Evolutionary conservation across 352 stramenopile species (phyloP).

Genomic region (Phytopythium cucurbitacearum): DNA sequence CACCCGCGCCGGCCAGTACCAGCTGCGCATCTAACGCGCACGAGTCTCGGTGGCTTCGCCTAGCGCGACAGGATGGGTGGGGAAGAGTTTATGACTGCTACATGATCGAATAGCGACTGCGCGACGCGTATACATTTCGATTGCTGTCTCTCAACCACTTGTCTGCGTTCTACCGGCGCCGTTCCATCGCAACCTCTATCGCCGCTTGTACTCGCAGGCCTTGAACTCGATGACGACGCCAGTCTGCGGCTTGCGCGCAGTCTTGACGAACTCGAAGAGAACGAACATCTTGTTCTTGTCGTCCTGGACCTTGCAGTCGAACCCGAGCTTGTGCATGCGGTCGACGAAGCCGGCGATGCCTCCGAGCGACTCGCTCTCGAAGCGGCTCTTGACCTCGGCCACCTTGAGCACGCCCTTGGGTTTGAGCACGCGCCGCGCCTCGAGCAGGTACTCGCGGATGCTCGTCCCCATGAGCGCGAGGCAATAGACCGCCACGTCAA

Average conservation of each 20-base stretch:
- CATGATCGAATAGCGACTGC: too few species aligned
- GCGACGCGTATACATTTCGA: too few species aligned
- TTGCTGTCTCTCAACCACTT: too few species aligned
- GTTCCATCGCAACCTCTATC: too few species aligned
- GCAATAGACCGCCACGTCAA: slow-evolving; percentile 97
- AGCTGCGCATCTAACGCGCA: slow-evolving; percentile 97
- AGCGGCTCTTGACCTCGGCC: slow-evolving; percentile 81
- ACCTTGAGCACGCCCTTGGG: slow-evolving; percentile 89
- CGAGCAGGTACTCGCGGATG: slow-evolving; percentile 94
- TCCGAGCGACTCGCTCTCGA: slow-evolving; percentile 65
- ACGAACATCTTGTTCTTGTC: slow-evolving; percentile 87
- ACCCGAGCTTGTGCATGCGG: slow-evolving; percentile 60
- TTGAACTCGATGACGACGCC: slow-evolving; percentile 68
- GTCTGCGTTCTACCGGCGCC: too few species aligned
- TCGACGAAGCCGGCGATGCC: too few species aligned
- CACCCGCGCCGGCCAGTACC: slow-evolving; percentile 96
- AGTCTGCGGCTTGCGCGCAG: slow-evolving; percentile 39
- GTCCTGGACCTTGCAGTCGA: slow-evolving; percentile 68
- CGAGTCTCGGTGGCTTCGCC: too few species aligned
- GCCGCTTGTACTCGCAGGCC: slow-evolving; percentile 81
- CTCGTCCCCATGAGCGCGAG: slow-evolving; percentile 98
- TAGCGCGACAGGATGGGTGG: too few species aligned
- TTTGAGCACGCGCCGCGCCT: slow-evolving; percentile 94
- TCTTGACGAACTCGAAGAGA: slow-evolving; percentile 80
- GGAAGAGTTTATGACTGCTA: too few species aligned